Conservation (phyloP, 139 green algal genomes). For the Coelastrella sp. region DNA sequence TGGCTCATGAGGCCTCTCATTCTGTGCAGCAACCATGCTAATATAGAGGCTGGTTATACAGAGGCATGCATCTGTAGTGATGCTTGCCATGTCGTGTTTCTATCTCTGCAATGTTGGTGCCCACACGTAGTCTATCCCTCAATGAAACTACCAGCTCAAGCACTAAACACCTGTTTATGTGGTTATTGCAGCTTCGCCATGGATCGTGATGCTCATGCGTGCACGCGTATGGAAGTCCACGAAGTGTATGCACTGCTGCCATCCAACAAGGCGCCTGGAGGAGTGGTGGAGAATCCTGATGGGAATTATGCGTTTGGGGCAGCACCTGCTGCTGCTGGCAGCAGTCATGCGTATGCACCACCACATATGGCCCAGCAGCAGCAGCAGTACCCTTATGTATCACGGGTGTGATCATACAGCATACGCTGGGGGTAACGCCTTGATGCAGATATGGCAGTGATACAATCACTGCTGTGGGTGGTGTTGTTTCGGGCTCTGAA, state of each 20-base stretch:
- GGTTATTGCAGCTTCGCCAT: constrained; percentile 38
- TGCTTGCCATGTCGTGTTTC: too few relatives aligned
- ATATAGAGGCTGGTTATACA: too few relatives aligned
- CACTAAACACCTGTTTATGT: not conserved
- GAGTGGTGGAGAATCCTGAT: constrained; percentile 47
- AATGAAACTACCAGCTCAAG: too few relatives aligned
- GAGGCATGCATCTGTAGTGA: too few relatives aligned
- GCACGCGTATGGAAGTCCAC: constrained; percentile 42
- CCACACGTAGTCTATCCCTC: too few relatives aligned
- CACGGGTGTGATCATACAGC: not conserved
- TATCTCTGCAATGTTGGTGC: too few relatives aligned
- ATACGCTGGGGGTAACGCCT: too few relatives aligned
- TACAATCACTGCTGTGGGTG: too few relatives aligned
- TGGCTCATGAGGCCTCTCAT: too few relatives aligned
- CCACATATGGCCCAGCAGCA: not conserved
- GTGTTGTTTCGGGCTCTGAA: too few relatives aligned
- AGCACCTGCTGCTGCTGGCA: constrained; percentile 2
- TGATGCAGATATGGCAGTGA: not conserved
- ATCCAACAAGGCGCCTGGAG: constrained; percentile 28
- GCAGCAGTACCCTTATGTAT: not conserved
- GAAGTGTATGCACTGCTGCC: constrained; percentile 40
- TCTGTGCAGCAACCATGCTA: too few relatives aligned
- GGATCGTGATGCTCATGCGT: constrained; percentile 33
- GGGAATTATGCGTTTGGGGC: constrained; percentile 32
- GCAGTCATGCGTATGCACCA: not conserved